These are phyloP conservation scores for Tetracladium setigerum DNA, from an alignment of 495 filamentous ascomycete genomes.

Conservation along the genomic window DNA sequence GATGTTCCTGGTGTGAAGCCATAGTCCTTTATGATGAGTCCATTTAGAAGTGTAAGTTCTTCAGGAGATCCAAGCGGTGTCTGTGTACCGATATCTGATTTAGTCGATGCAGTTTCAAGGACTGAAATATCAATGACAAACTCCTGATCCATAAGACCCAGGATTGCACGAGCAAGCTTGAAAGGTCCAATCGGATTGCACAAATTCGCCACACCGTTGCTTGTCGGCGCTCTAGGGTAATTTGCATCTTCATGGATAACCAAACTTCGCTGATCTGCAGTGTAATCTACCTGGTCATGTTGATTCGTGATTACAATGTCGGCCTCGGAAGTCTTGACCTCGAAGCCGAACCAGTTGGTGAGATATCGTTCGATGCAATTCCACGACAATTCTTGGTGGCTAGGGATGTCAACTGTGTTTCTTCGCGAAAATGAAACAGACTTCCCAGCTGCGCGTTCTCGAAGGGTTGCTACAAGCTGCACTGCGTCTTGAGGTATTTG, in stretches of 20 bases:
- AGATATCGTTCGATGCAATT: conserved; percentile 8
- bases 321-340: neutral
- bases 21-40: conserved; percentile 14
- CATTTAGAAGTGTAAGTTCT: conserved; percentile 10
- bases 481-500: neutral
- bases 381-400: conserved; percentile 6
- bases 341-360: conserved; percentile 15
- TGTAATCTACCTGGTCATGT: neutral
- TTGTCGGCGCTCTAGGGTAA: neutral
- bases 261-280: conserved; percentile 5
- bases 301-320: conserved; percentile 11
- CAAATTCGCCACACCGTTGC: neutral
- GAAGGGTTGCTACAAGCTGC: conserved; percentile 4
- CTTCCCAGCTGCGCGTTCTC: conserved; percentile 3
- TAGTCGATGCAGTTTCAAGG: neutral
- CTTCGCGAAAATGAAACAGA: neutral
- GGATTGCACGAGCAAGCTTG: conserved; percentile 13
- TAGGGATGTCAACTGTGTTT: neutral
- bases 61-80: conserved; percentile 15
- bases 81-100: conserved; percentile 8
- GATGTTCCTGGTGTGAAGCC: conserved; percentile 2
- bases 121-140: neutral
- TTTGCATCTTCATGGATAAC: conserved; percentile 9
- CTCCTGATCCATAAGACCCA: conserved; percentile 8
- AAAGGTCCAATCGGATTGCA: conserved; percentile 17